Base-by-base conservation (phyloP, 805 yeast species). In the Candida verbasci region DNA sequence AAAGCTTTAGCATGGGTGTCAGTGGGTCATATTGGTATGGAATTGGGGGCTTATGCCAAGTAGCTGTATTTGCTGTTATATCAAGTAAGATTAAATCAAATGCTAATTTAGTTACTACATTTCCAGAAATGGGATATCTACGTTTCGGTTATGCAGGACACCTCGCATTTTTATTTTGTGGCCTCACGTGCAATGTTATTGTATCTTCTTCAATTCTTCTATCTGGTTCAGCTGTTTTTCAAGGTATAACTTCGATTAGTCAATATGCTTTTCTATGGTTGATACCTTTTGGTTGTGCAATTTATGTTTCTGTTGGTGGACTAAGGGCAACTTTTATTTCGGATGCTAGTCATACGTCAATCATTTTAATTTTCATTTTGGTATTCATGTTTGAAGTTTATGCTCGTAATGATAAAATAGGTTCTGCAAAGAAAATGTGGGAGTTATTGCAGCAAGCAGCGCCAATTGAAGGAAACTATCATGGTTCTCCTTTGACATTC, bases 171-270 rank as follows among this genome's bases (percentile, higher is more conserved):
- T 39, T 54, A 29, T 44, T 47, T 40, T 53, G 49, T 35, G 56
- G 57, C 6, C 38, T 56, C 15, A 46, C 46, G 5, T 50, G 55
- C 24, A 56, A 24, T 49, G 46, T 53, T 2, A 38, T 51, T 25
- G 50, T 48, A 14, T 42, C 54, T 18, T 40, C 53, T 4, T 49
- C 50, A 31, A 44, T 52, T 16, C 38, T 53, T 17, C 37, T 53
- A 10, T 53, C 53, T 40, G 95, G 95, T 16, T 78, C 91, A 27
- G 88, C 93, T 1, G 83, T 85, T 4, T 79, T 86, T 40, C 68
- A 65, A 43, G 81, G 80, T 46, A 65, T 86, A 42, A 86, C 95
- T 3, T 96, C 96, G 1, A 64, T 67, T 66, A 66, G 80, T 55
- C 73, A 80, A 3, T 50, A 47, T 14, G 53, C 54, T 24, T 52